phyloP scores from a whole-genome alignment of 768 basidiomycete species.

The Tephrocybe sp. region DNA sequence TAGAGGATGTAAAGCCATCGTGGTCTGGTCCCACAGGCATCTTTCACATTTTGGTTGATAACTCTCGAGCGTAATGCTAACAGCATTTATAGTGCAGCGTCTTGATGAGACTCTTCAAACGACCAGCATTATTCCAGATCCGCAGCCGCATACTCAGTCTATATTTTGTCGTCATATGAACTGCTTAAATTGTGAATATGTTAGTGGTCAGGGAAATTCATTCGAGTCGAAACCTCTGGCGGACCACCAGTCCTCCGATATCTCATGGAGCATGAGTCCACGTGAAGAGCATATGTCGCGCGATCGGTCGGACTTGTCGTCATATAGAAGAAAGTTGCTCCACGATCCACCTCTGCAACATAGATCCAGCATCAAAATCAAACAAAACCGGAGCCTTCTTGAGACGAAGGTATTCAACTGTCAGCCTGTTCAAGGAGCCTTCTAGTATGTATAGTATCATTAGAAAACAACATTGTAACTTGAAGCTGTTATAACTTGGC shows the following conservation, averaged over 20 bases:
- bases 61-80: neutral
- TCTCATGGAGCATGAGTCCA: constrained; percentile 1
- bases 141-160: neutral
- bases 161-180: neutral
- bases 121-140: constrained; percentile 4
- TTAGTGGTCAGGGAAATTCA: neutral
- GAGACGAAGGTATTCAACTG: no score
- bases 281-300: neutral
- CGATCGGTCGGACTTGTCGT: neutral
- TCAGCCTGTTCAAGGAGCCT: no score
- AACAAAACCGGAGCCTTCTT: neutral
- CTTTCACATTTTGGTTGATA: neutral
- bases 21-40: no score
- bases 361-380: neutral
- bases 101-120: no score
- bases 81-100: constrained; percentile 9
- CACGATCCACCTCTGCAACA: neutral
- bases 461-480: no score
- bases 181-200: neutral
- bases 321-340: neutral
- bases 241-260: constrained; percentile 11
- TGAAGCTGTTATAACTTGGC: no score
- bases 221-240: neutral
- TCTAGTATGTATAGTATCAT: no score
- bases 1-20: no score